These are phyloP conservation scores for Neonectria coccinea DNA, from an alignment of 2,329 filamentous ascomycete species.

Conservation along the genomic window DNA sequence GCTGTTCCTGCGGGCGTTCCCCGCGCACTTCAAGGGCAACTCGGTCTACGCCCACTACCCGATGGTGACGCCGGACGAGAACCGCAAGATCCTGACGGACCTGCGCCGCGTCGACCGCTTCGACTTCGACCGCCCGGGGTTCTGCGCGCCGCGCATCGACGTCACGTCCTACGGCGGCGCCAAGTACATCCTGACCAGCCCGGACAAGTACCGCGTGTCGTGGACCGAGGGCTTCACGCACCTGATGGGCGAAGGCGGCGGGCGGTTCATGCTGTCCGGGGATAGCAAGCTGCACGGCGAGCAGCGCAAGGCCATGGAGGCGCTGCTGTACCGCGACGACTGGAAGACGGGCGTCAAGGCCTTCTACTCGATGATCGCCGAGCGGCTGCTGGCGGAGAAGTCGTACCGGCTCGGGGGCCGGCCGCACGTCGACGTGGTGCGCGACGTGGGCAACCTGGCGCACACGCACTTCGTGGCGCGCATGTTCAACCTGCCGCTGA, in stretches of 20 bases:
- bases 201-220: constrained; percentile 71
- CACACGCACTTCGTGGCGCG: constrained; percentile 74
- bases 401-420: constrained; percentile 67
- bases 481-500: constrained; percentile 74
- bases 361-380: constrained; percentile 74
- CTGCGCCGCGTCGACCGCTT: constrained; percentile 77
- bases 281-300: constrained; percentile 61
- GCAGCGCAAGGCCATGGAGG: constrained; percentile 65
- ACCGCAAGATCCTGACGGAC: constrained; percentile 75
- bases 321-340: constrained; percentile 70
- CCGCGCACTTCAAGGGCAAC: constrained; percentile 80
- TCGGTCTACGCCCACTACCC: constrained; percentile 86
- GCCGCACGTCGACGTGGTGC: constrained; percentile 76
- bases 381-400: constrained; percentile 72
- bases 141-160: constrained; percentile 62
- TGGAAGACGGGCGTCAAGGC: constrained; percentile 72
- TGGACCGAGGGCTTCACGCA: constrained; percentile 74
- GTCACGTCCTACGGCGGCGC: constrained; percentile 72
- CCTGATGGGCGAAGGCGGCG: constrained; percentile 67
- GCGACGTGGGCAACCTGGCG: constrained; percentile 75
- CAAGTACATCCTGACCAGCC: constrained; percentile 70
- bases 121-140: constrained; percentile 72
- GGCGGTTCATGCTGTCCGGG: constrained; percentile 68
- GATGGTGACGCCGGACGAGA: constrained; percentile 78
- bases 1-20: constrained; percentile 82